A percentile compares a stretch with the other conserved stretches of the same genome.
Evolutionary conservation across 768 basidiomycete genomes (phyloP).

Genomic region (Tulasnella sp.): DNA sequence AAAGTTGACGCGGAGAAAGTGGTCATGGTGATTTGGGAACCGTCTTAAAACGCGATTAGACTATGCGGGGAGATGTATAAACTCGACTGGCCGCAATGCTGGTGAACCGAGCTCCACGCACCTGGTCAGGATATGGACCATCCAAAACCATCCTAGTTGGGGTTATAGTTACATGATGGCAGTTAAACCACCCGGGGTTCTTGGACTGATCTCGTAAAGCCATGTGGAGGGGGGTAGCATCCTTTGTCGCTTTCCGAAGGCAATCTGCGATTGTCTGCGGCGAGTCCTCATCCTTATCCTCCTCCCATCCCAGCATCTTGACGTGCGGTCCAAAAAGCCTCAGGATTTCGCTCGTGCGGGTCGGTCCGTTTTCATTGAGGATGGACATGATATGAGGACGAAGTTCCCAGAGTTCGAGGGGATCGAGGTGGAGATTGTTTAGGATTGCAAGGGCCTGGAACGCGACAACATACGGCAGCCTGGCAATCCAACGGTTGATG

Average conservation of each 20-base stretch:
- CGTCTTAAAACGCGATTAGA: conserved; percentile 76
- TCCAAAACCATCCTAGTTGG: conserved; percentile 73
- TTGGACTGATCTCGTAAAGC: background rate
- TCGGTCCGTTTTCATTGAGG: background rate
- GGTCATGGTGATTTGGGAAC: conserved; percentile 55
- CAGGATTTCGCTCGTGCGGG: conserved; percentile 18
- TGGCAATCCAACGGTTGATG: conserved; percentile 20
- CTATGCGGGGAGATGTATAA: conserved; percentile 37
- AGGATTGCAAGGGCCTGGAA: conserved; percentile 22
- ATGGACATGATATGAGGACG: background rate
- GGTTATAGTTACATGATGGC: conserved; percentile 70
- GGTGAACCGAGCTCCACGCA: background rate
- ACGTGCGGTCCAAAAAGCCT: conserved; percentile 19
- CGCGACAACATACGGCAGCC: conserved; percentile 17
- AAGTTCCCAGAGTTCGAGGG: conserved; percentile 16
- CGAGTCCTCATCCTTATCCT: background rate
- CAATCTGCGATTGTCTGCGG: conserved; percentile 11
- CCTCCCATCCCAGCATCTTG: background rate
- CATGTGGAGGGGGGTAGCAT: conserved; percentile 21
- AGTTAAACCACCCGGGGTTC: conserved; percentile 48
- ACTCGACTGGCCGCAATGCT: conserved; percentile 30
- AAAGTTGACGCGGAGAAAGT: conserved; percentile 80
- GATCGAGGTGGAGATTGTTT: conserved; percentile 11
- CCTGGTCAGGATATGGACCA: conserved; percentile 53
- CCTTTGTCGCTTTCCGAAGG: background rate